Percentiles rank a stretch among this genome's conserved stretches.
These are phyloP conservation scores for Ascochyta viciae-villosae DNA, from an alignment of 2,329 filamentous ascomycete species.

Conservation along the genomic window DNA sequence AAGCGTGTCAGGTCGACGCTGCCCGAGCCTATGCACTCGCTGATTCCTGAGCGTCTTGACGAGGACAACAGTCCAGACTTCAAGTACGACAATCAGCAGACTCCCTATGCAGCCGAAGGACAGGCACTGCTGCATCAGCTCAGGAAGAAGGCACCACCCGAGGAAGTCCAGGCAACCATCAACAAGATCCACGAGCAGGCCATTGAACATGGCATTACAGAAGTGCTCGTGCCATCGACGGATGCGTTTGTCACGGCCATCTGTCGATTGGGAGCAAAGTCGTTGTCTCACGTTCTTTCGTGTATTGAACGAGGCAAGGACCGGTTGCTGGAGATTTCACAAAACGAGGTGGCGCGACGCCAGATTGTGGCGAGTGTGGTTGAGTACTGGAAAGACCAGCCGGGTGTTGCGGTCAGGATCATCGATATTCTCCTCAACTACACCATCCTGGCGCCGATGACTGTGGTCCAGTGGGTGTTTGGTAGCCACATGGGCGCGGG, in stretches of 20 bases:
- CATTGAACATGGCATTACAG: conserved; percentile 68
- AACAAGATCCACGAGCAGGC: conserved; percentile 83
- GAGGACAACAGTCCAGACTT: conserved; percentile 94
- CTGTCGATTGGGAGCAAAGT: conserved; percentile 93
- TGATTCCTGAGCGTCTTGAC: conserved; percentile 88
- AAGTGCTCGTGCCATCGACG: conserved; percentile 84
- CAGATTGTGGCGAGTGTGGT: conserved; percentile 93
- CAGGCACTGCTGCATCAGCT: conserved; percentile 80
- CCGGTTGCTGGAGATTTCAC: conserved; percentile 79
- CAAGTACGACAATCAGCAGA: conserved; percentile 81
- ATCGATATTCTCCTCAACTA: conserved; percentile 98
- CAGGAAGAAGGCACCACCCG: conserved; percentile 82
- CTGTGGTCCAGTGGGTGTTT: conserved; percentile 90
- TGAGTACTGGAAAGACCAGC: conserved; percentile 91
- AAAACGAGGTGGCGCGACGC: conserved; percentile 73
- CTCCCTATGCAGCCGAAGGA: conserved; percentile 85
- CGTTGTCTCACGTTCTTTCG: conserved; percentile 91
- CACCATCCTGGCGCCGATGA: conserved; percentile 84
- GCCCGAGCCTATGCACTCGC: conserved; percentile 78
- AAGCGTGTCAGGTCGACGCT: conserved; percentile 95
- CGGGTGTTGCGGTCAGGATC: conserved; percentile 89
- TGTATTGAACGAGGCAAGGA: conserved; percentile 96
- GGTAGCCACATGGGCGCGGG: conserved; percentile 70
- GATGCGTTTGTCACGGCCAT: conserved; percentile 95
- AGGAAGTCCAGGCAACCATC: conserved; percentile 84